Conservation (phyloP, 306 rosid genomes). For the Medicago arabica region DNA sequence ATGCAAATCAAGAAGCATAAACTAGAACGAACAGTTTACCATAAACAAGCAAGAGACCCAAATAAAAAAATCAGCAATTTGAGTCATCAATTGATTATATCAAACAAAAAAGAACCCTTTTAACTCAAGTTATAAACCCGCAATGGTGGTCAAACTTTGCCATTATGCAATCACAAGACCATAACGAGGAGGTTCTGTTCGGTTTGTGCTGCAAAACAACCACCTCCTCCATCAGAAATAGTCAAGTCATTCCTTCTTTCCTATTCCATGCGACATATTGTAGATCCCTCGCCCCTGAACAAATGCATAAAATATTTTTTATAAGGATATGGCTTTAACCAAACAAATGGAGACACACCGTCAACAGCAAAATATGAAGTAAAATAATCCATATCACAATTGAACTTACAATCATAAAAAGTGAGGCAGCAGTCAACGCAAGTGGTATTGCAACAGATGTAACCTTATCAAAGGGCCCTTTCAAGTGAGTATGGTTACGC, state of each 20-base stretch:
- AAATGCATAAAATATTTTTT: not conserved
- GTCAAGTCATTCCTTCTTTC: slow-evolving; percentile 85
- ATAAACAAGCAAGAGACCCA: slow-evolving; percentile 5
- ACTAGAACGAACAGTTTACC: not conserved
- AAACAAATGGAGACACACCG: not conserved
- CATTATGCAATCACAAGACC: slow-evolving; percentile 48
- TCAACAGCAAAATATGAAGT: slow-evolving; percentile 6
- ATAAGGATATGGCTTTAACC: not conserved
- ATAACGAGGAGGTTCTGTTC: slow-evolving; percentile 25
- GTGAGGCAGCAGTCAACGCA: slow-evolving; percentile 73
- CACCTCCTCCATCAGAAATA: slow-evolving; percentile 40
- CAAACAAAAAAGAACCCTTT: slow-evolving; percentile 43
- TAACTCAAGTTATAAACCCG: slow-evolving; percentile 36
- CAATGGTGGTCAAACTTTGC: slow-evolving; percentile 46
- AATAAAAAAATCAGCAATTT: slow-evolving; percentile 27
- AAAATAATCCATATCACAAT: not conserved
- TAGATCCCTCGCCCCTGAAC: slow-evolving; percentile 90
- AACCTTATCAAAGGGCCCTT: slow-evolving; percentile 82
- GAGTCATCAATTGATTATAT: slow-evolving; percentile 34
- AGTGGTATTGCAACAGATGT: slow-evolving; percentile 93
- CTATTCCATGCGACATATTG: slow-evolving; percentile 90
- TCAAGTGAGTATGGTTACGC: slow-evolving; percentile 75
- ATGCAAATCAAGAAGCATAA: slow-evolving; percentile 16
- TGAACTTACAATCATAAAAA: slow-evolving; percentile 76
- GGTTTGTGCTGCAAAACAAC: slow-evolving; percentile 38